A percentile compares a stretch with the other conserved stretches of the same genome.
Conservation (phyloP, 176 grass and related monocot species). For the Triticum aestivum region IWGSC_CS_RefSeq_v2.1 NC_057799.1:609665268-609665767, state of each 20-base stretch:
- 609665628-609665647: not conserved
- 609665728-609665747: not conserved
- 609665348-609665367: constrained; percentile 1
- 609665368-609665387: constrained; percentile 24
- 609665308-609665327: constrained; percentile 6
- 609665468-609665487: too few species aligned
- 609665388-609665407: constrained; percentile 61
- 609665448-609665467: too few species aligned
- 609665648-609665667: not conserved
- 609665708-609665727: constrained; percentile 17
- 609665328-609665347: not conserved
- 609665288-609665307: not conserved
- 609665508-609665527: constrained; percentile 39
- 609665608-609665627: constrained; percentile 35
- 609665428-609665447: not conserved
- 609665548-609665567: not conserved
- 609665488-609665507: constrained; percentile 41
- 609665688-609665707: constrained; percentile 16
- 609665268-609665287: not conserved
- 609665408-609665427: constrained; percentile 36
- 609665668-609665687: constrained; percentile 1
- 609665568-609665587: not conserved
- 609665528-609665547: not conserved
- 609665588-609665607: not conserved
- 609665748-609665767: too few species aligned